Base-by-base conservation (phyloP, 2,329 filamentous ascomycete genomes). In the Tolypocladium pustulatum region DNA sequence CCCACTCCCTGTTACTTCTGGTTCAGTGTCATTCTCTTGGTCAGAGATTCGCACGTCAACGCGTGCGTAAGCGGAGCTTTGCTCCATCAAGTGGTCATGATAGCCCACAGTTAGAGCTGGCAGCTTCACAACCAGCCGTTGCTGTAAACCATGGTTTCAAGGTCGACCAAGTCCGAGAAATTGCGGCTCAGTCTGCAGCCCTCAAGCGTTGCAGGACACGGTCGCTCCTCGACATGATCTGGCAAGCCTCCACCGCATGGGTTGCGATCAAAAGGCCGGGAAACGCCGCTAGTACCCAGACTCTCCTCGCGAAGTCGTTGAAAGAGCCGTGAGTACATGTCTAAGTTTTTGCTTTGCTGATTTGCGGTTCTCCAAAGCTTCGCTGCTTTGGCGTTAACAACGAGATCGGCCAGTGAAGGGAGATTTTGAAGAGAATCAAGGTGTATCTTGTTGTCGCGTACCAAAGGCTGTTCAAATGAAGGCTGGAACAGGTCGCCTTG, bases 381-480 rank as follows among this genome's bases (percentile, higher is more conserved):
- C 2, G 13, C 1, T 51, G 51, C 43, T 27, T 30, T 4, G 0
- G 30, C 6, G 15, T 20, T 53, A 5, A 40, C n/a, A 3, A 65
- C 30, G 13, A 72, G 43, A 1, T 65, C 52, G 1, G 56, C 41
- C 10, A 73, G 61, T 1, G 57, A 60, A 1, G 71, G 71, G 0
- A 74, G 65, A 0, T 60, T 60, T 27, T 67, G 66, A 1, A 74
- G 30, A 0, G 67, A 72, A 40, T 75, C 72, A 0, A 38, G n/a
- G 13, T 66, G 61, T 0, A 57, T 4, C 55, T 72, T 74, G 8
- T 62, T 57, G 56, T 72, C 62, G 5, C 71, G 59, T 1, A 71
- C 57, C 2, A 69, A 12, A 4, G 60, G 49, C 2, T 55, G 43
- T 6, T 30, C 22, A 36, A 54, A 63, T 0, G n/a, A 37, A 0